Percentiles rank a stretch among this genome's conserved stretches.
phyloP scores from a whole-genome alignment of 768 basidiomycete genomes.

The Hericium erinaceus region DNA sequence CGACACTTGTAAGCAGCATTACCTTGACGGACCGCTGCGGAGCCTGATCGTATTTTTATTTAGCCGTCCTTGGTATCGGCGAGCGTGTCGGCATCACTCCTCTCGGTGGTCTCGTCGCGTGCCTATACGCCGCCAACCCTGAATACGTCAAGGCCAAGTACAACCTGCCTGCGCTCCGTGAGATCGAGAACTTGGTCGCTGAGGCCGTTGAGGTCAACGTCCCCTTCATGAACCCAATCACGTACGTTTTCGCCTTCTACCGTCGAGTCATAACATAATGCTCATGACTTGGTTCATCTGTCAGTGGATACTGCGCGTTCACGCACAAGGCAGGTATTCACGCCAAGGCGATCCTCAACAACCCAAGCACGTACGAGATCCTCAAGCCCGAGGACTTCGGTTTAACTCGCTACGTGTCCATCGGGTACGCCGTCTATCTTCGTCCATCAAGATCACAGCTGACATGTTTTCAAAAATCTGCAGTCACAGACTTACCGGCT shows the following conservation, averaged over 20 bases:
- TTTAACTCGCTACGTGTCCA: conserved; percentile 93
- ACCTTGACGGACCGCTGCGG: background rate
- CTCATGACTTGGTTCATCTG: background rate
- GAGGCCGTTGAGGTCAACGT: conserved; percentile 98
- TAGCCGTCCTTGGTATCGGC: conserved; percentile 93
- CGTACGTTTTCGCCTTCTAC: conserved; percentile 34
- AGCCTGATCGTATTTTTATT: background rate
- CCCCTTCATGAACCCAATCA: conserved; percentile 95
- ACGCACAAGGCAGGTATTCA: conserved; percentile 99
- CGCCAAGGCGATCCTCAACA: conserved; percentile 99
- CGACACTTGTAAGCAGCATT: conserved; percentile 69
- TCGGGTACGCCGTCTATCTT: conserved; percentile 47
- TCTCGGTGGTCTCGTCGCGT: conserved; percentile 92
- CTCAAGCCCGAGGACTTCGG: conserved; percentile 99
- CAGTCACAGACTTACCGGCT: conserved; percentile 91
- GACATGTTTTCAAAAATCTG: background rate
- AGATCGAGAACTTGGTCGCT: conserved; percentile 97
- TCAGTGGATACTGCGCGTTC: conserved; percentile 96
- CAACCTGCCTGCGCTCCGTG: conserved; percentile 93
- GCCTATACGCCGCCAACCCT: conserved; percentile 93
- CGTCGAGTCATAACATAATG: background rate
- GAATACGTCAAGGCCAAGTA: conserved; percentile 99
- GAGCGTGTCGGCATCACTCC: conserved; percentile 99
- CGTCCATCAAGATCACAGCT: background rate
- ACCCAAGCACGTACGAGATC: conserved; percentile 98